phyloP scores from a whole-genome alignment of 441 rosid genomes.

The Gossypium aridum region DNA sequence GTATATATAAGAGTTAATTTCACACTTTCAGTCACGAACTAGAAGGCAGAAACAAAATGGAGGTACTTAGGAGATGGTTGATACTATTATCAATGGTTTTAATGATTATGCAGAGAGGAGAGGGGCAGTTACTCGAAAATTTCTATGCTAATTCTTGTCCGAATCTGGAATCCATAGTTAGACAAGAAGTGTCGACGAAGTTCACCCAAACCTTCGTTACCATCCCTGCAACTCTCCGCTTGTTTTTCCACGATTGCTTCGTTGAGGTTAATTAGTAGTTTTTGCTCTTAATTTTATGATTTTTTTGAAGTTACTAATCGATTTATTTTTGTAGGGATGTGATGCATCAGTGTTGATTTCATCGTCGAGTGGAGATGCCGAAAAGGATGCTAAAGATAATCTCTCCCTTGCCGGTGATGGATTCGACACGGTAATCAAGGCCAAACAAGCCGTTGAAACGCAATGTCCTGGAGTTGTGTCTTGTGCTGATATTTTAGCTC shows the following conservation, averaged over 20 bases:
- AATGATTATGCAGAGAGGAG: slow-evolving; percentile 16
- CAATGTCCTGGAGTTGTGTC: slow-evolving; percentile 6
- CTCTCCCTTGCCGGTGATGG: slow-evolving; percentile 24
- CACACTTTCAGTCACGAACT: not conserved
- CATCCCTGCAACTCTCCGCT: slow-evolving; percentile 51
- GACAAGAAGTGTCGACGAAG: slow-evolving; percentile 35
- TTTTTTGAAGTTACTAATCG: not conserved
- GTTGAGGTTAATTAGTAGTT: slow-evolving; percentile 28
- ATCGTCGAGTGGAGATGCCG: slow-evolving; percentile 45
- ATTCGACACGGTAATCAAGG: slow-evolving; percentile 6
- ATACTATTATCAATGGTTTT: slow-evolving; percentile 12
- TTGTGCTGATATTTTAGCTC: not conserved
- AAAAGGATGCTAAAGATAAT: slow-evolving; percentile 44
- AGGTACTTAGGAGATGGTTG: slow-evolving; percentile 7
- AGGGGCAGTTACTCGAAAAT: slow-evolving; percentile 39
- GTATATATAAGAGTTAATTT: not conserved
- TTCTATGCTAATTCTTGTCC: slow-evolving; percentile 43
- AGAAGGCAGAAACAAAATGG: slow-evolving; percentile 10
- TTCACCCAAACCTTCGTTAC: slow-evolving; percentile 35
- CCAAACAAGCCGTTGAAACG: not conserved
- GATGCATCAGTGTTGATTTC: slow-evolving; percentile 43
- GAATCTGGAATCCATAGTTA: slow-evolving; percentile 39
- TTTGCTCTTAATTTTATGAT: not conserved
- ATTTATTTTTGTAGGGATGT: slow-evolving; percentile 34
- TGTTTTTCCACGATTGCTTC: slow-evolving; percentile 69